A percentile compares a stretch with the other conserved stretches of the same genome.
Conservation (phyloP, 1,284 basidiomycete species). For the Marasmius tenuissimus region DNA sequence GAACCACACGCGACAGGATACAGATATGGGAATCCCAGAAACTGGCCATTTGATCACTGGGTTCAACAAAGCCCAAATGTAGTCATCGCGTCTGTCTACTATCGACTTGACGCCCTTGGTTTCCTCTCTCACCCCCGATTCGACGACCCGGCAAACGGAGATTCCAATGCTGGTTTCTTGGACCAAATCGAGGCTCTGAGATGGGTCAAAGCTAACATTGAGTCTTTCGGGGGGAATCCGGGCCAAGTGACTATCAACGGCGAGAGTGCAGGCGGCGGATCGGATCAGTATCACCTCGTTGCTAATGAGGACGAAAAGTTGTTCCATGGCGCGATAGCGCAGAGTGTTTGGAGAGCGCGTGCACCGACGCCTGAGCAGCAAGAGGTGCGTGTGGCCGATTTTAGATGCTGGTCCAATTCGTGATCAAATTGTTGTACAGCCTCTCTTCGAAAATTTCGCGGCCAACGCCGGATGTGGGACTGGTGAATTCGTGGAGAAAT, state of each 20-base stretch:
- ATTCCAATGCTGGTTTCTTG: constrained; percentile 59
- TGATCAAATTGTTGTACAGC: constrained; percentile 28
- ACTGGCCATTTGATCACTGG: constrained; percentile 55
- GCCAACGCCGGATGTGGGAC: constrained; percentile 44
- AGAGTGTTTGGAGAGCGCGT: constrained; percentile 53
- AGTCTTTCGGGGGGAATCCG: constrained; percentile 62
- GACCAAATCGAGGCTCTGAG: constrained; percentile 61
- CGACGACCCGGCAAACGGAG: constrained; percentile 35
- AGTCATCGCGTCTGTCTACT: constrained; percentile 49
- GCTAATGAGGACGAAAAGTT: constrained; percentile 37
- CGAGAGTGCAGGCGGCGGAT: constrained; percentile 58
- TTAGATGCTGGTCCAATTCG: not conserved
- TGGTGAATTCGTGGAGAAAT: constrained; percentile 31
- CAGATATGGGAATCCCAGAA: constrained; percentile 53
- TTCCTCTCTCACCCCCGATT: constrained; percentile 50
- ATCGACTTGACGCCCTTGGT: constrained; percentile 52
- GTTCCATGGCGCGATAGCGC: constrained; percentile 54
- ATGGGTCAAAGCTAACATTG: constrained; percentile 64
- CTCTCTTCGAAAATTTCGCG: constrained; percentile 50
- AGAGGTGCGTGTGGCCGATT: constrained; percentile 32
- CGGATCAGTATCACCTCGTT: constrained; percentile 54
- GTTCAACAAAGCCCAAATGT: constrained; percentile 48
- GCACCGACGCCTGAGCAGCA: constrained; percentile 49
- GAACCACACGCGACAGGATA: constrained; percentile 36
- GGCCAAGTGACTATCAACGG: constrained; percentile 57